Conservation (phyloP, 805 yeast species). For the Metschnikowia proteae region DNA sequence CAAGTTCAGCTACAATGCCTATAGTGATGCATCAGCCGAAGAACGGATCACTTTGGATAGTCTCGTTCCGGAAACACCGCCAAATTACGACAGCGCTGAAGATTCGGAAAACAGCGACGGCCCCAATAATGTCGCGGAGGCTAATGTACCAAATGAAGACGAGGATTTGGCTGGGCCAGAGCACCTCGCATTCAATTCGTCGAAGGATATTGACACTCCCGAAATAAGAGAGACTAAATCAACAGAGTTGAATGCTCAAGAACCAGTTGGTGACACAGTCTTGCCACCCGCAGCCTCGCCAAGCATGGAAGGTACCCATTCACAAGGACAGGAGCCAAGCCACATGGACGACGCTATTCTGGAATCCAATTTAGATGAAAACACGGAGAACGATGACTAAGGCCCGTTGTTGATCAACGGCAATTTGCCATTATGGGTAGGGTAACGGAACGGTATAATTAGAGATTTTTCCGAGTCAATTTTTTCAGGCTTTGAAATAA, state of each 20-base stretch:
- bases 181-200: not conserved
- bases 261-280: not conserved
- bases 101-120: not conserved
- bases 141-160: not conserved
- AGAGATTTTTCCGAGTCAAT: too few species aligned
- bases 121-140: not conserved
- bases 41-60: slow-evolving; percentile 43
- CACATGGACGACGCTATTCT: not conserved
- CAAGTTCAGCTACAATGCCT: slow-evolving; percentile 37
- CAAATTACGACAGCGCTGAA: slow-evolving; percentile 21
- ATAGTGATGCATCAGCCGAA: slow-evolving; percentile 36
- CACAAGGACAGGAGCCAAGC: not conserved
- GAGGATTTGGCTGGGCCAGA: not conserved
- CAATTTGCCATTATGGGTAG: not conserved
- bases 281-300: not conserved
- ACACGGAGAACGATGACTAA: not conserved
- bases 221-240: not conserved
- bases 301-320: not conserved
- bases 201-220: not conserved
- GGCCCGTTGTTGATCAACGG: not conserved
- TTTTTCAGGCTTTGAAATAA: too few species aligned
- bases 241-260: not conserved
- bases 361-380: not conserved
- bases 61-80: slow-evolving; percentile 36
- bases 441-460: too few species aligned